Base-by-base conservation (phyloP, 2,329 filamentous ascomycete genomes). In the Colletotrichum chrysophilum region DNA sequence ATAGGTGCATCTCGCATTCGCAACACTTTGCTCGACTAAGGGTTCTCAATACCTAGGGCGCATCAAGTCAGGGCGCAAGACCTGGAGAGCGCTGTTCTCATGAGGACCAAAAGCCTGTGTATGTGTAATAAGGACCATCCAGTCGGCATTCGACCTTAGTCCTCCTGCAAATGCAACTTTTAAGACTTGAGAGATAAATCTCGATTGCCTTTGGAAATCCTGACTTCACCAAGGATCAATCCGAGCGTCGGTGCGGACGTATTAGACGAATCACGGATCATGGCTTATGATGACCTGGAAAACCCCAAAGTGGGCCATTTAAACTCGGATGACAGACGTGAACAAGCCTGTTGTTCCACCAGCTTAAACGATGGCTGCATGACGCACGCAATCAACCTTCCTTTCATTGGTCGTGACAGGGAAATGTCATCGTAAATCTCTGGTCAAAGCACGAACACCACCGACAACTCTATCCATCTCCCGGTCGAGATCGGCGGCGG, bases 401-500 rank as follows among this genome's bases (percentile, higher is more conserved):
- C 6, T 14, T 12, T 52, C 36, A 68, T 61, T 72, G 64, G 70
- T 5, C 52, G n/a, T 4, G 32, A 16, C 10, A n/a, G 14, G 21
- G 65, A 5, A 16, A 36, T 10, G 18, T 13, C 55, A 10, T 61
- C 64, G 55, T 62, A 72, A 68, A 68, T 72, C 64, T 64, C 34
- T n/a, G 38, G 48, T 71, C 60, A 55, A 71, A 36, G 26, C 32
- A 68, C 66, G 52, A 68, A 52, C 18, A 8, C 18, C 16, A 8
- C 32, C 70, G 70, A 32, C 26, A 55, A 32, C 18, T 34, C 30
- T 21, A 34, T 14, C 30, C 34, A 21, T 21, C 16, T 21, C 14
- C 38, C n/a, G 36, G 16, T 28, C 18, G 26, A n/a, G 70, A 72
- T 61, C 70, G 64, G 38, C 70, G 13, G 12, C 8, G 14, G 24